These are phyloP conservation scores for Leishmania major DNA, from an alignment of 208 protist species.

Conservation along the genomic window DNA sequence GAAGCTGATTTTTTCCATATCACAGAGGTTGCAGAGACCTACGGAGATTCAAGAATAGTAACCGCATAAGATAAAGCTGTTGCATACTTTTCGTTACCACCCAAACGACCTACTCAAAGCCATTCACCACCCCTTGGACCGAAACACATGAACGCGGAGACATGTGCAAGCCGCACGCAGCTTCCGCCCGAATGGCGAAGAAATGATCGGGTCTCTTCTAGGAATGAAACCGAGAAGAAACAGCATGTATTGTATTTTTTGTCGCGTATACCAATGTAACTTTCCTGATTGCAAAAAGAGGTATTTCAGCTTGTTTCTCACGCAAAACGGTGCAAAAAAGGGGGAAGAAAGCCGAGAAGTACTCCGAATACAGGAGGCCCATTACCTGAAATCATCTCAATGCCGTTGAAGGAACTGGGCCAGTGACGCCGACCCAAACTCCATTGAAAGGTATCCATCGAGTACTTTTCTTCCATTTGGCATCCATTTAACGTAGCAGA, in stretches of 20 bases:
- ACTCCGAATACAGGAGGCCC: not conserved
- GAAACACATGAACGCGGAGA: not conserved
- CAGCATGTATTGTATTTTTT: not conserved
- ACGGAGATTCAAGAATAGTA: not conserved
- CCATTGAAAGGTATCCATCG: constrained; percentile 10
- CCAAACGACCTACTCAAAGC: not conserved
- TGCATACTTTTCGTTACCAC: not conserved
- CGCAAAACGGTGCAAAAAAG: not conserved
- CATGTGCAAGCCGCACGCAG: not conserved
- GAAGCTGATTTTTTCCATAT: not conserved
- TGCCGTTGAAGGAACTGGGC: constrained; percentile 19
- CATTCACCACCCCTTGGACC: not conserved
- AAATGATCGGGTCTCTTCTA: not conserved
- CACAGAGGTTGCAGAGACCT: not conserved
- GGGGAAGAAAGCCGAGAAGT: not conserved
- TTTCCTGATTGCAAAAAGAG: not conserved
- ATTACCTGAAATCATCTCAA: not conserved
- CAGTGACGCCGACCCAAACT: constrained; percentile 17
- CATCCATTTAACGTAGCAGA: constrained; percentile 18
- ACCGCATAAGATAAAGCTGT: not conserved
- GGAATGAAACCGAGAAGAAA: not conserved
- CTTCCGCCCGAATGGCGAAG: not conserved
- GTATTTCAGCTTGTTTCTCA: not conserved
- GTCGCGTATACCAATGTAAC: not conserved
- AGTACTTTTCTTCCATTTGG: constrained; percentile 11